Base-by-base conservation (phyloP, 2,329 filamentous ascomycete species). In the Neocatenulostroma microsporum region DNA sequence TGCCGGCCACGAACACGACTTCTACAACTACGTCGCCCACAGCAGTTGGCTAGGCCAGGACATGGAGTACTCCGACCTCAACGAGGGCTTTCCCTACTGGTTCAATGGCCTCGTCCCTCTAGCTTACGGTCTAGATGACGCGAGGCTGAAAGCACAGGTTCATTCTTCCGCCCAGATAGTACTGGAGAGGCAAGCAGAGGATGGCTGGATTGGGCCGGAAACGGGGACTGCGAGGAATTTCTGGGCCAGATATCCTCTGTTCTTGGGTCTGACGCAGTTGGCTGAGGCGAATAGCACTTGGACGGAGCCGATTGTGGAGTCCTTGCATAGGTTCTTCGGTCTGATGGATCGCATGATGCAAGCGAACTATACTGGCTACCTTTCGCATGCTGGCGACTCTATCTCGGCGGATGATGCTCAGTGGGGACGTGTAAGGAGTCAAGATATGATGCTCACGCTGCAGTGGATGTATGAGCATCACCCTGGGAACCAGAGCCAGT, bases 171-270 rank as follows among this genome's bases (percentile, higher is more conserved):
- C 69, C 5, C 56, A 69, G 35, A 67, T 69, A 43, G 61, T 74
- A 2, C 54, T 78, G n/a, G 55, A 58, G 5, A 59, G 63, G 33
- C 71, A 75, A 39, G 46, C 53, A 28, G 62, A 64, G 20, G 74
- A 78, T 57, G 74, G 74, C 6, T 78, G 74, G 74, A 51, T 78
- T 13, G 73, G 74, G 0, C 70, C 70, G 0, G 73, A 76, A 54
- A 63, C 45, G 8, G 48, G 46, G 1, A 62, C 55, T 1, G 46
- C 59, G 3, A 48, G 72, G 34, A 66, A 70, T 24, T 61, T 77
- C 28, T 76, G 73, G 74, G 73, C 64, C 4, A 57, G 72, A 11
- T 70, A 64, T 45, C 64, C 69, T 11, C 56, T 74, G 9, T 62
- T 72, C 32, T 57, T 74, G 8, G 73, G 70, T 2, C 46, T 74